Percentiles rank a stretch among this genome's conserved stretches.
Evolutionary conservation across 768 basidiomycete species (phyloP).

Genomic region (Megacollybia marginata): DNA sequence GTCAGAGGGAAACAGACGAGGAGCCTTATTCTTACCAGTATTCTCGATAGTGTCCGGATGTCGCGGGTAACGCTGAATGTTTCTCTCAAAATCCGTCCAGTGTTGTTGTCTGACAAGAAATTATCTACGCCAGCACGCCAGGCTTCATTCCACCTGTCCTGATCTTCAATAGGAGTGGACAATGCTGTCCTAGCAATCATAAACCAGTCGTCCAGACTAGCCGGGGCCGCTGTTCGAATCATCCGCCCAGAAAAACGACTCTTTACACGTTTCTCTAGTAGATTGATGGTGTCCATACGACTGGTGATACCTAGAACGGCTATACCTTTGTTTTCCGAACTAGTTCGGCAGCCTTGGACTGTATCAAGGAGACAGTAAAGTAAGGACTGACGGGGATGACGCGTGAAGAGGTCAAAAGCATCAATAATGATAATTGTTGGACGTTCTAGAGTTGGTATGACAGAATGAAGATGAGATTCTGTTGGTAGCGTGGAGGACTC

Average conservation of each 20-base stretch:
- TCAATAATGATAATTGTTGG: constrained; percentile 82
- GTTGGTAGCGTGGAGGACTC: constrained; percentile 42
- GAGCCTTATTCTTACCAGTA: constrained; percentile 39
- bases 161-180: not conserved
- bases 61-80: constrained; percentile 58
- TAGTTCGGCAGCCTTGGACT: constrained; percentile 74
- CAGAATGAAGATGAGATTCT: constrained; percentile 60
- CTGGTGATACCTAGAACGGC: constrained; percentile 84
- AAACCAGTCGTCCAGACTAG: constrained; percentile 41
- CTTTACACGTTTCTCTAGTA: constrained; percentile 94
- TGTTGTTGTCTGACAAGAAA: constrained; percentile 44
- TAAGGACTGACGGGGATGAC: constrained; percentile 86
- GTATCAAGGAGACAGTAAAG: constrained; percentile 95
- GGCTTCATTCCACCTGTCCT: constrained; percentile 48
- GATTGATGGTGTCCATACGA: constrained; percentile 79
- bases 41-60: constrained; percentile 44
- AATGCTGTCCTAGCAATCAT: constrained; percentile 42
- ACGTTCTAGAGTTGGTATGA: constrained; percentile 74
- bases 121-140: constrained; percentile 56
- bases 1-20: not conserved
- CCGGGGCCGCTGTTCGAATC: constrained; percentile 64
- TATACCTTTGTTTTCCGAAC: constrained; percentile 54
- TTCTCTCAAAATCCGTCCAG: constrained; percentile 43
- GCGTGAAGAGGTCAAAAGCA: constrained; percentile 88
- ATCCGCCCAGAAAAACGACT: constrained; percentile 94